Percentiles rank a stretch among this genome's conserved stretches.
Conservation (phyloP, 108 stramenopile genomes). For the Skeletonema marinoi region DNA sequence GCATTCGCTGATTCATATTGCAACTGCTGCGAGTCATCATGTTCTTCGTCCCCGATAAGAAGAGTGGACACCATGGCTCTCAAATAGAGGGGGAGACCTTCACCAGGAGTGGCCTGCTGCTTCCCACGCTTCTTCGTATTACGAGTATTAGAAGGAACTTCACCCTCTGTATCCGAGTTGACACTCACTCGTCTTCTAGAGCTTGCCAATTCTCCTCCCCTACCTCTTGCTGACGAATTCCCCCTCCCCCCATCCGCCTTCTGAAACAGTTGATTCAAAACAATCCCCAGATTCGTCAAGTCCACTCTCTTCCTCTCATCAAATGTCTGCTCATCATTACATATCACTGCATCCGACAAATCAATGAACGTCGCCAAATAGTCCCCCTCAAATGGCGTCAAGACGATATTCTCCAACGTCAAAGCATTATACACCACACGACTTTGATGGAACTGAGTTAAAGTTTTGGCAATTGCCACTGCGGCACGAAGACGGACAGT, state of each 20-base stretch:
- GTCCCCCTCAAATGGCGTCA: constrained; percentile 15
- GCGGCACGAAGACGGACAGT: background rate
- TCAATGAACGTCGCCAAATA: constrained; percentile 34
- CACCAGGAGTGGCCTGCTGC: background rate
- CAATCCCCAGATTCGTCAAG: constrained; percentile 9
- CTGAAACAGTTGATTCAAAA: constrained; percentile 23
- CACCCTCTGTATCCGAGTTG: background rate
- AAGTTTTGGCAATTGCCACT: constrained; percentile 7
- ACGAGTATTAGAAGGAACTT: too few relatives aligned
- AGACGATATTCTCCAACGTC: background rate
- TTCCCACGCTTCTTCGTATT: constrained; percentile 8
- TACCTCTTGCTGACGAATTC: too few relatives aligned
- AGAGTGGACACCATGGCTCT: constrained; percentile 23
- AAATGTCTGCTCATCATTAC: constrained; percentile 1
- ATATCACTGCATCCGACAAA: constrained; percentile 13
- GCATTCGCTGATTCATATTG: constrained; percentile 19
- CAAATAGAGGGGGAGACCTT: constrained; percentile 28
- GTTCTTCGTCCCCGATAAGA: background rate
- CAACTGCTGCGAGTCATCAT: constrained; percentile 1
- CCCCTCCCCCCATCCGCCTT: background rate
- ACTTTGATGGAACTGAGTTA: background rate
- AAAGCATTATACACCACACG: background rate
- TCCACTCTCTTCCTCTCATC: background rate
- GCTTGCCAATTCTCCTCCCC: background rate
- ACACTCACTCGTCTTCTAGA: too few relatives aligned